Evolutionary conservation across 306 rosid species (phyloP).

Genomic region (Bauhinia variegata): DNA sequence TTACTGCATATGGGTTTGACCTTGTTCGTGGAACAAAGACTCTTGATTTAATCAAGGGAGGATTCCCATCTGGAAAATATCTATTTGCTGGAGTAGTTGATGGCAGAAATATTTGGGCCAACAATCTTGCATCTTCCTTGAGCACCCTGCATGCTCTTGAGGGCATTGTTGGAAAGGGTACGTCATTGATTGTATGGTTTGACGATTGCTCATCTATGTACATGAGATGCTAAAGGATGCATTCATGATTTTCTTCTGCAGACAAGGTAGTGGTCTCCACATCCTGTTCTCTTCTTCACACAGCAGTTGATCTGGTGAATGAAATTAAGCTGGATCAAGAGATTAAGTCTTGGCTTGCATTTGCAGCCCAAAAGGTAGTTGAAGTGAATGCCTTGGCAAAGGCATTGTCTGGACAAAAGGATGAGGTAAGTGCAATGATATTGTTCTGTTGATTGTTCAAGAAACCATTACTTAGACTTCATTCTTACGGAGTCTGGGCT

Average conservation of each 20-base stretch:
- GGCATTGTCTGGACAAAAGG: slow-evolving; percentile 57
- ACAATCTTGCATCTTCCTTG: slow-evolving; percentile 58
- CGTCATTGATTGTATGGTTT: neutral
- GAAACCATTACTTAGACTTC: too few species aligned
- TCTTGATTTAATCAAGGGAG: slow-evolving; percentile 55
- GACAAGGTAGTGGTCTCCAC: slow-evolving; percentile 64
- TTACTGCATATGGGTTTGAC: slow-evolving; percentile 62
- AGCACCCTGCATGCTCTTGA: slow-evolving; percentile 47
- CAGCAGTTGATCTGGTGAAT: slow-evolving; percentile 64
- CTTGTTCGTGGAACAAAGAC: slow-evolving; percentile 65
- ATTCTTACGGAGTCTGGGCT: too few species aligned
- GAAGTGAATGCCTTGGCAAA: slow-evolving; percentile 71
- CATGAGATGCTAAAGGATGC: slow-evolving; percentile 8
- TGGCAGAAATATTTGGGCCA: slow-evolving; percentile 74
- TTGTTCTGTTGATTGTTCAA: too few species aligned
- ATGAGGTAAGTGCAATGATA: slow-evolving; percentile 40
- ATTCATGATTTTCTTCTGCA: slow-evolving; percentile 21
- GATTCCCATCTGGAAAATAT: slow-evolving; percentile 57
- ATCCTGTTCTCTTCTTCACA: slow-evolving; percentile 72
- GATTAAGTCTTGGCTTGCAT: slow-evolving; percentile 70
- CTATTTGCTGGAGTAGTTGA: slow-evolving; percentile 74
- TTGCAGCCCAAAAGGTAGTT: slow-evolving; percentile 64
- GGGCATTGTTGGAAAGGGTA: slow-evolving; percentile 60
- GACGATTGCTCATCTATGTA: slow-evolving; percentile 14
- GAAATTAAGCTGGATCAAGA: slow-evolving; percentile 62